Evolutionary conservation across 2,329 filamentous ascomycete species (phyloP), one percentile per base, ranked within the genome.

Genomic region (Zasmidium cellare): DNA sequence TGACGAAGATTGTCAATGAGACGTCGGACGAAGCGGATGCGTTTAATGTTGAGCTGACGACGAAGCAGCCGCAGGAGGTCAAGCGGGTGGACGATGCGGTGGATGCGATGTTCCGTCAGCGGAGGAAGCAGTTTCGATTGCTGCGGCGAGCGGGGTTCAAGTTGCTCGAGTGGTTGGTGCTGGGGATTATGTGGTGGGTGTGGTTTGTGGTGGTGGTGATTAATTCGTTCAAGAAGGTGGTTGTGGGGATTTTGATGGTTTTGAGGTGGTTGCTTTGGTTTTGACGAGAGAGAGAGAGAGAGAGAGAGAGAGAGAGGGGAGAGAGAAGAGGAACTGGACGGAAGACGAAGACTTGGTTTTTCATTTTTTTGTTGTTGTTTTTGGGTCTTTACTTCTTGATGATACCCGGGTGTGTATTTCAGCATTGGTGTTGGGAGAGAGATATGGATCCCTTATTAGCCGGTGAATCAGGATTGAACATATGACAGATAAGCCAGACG

Each of bases 121-220:
- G 92, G 52, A 81, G 90, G 58, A 82, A 89, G 58, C 81, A 91
- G 53, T 81, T 94, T 69, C 81, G 90, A 55, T 92, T 91, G 86
- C 75, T 92, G 22, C 81, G 91, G 41, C 81, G 90, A 14, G 85
- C 86, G 0, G 87, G 91, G 14, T 97, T 92, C 83, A 85, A 92
- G 55, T 76, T 88, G 19, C 84, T 97, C 16, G 93, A 97, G 78
- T 97, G 92, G 91, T 78, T 86, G 51, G 82, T 97, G 18, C 86
- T 97, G 41, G 90, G 89, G 3, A 84, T 96, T 66, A 91, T 97
- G 87, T 97, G 94, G 92, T 91, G 89, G 75, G 87, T 96, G 16
- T 97, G 93, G 92, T 85, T 96, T 58, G 79, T 96, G 31, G 92
- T 97, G 22, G 89, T 92, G 72, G 79, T 93, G 22, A 79, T 89